These are phyloP conservation scores for Saccharomycopsis crataegensis DNA, from an alignment of 1,139 yeast species.

Conservation along the genomic window DNA sequence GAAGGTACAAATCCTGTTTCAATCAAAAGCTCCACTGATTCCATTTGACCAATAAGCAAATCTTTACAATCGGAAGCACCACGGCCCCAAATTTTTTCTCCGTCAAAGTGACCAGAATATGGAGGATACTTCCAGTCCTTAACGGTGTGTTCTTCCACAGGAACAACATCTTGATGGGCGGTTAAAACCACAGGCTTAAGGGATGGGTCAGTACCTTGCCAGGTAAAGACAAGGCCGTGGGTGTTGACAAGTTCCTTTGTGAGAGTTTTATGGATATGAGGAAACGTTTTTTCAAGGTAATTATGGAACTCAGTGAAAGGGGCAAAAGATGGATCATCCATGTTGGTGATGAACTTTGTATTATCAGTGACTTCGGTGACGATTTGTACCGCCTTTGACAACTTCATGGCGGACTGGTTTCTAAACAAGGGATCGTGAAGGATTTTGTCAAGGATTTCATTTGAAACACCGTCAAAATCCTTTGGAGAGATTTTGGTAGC, in stretches of 20 bases:
- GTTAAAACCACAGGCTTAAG: conserved; percentile 61
- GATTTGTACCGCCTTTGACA: conserved; percentile 49
- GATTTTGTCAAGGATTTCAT: conserved; percentile 21
- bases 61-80: conserved; percentile 63
- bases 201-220: conserved; percentile 49
- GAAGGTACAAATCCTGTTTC: conserved; percentile 37
- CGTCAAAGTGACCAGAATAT: conserved; percentile 62
- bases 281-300: conserved; percentile 51
- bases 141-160: conserved; percentile 55
- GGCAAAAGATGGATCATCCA: conserved; percentile 21
- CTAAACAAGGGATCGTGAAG: conserved; percentile 36
- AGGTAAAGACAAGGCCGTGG: conserved; percentile 58
- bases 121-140: conserved; percentile 65
- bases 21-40: conserved; percentile 47
- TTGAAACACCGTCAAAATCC: conserved; percentile 4
- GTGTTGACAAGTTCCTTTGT: conserved; percentile 53
- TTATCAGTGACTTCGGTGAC: conserved; percentile 59
- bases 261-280: conserved; percentile 43
- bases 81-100: conserved; percentile 51
- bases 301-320: conserved; percentile 44
- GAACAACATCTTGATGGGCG: conserved; percentile 83
- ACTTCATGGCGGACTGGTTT: conserved; percentile 34
- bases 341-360: conserved; percentile 22
- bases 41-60: conserved; percentile 47
- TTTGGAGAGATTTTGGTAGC: conserved; percentile 6